A percentile compares a stretch with the other conserved stretches of the same genome.
phyloP scores from a whole-genome alignment of 2,329 filamentous ascomycete species.

The Sporothrix schenckii region DNA sequence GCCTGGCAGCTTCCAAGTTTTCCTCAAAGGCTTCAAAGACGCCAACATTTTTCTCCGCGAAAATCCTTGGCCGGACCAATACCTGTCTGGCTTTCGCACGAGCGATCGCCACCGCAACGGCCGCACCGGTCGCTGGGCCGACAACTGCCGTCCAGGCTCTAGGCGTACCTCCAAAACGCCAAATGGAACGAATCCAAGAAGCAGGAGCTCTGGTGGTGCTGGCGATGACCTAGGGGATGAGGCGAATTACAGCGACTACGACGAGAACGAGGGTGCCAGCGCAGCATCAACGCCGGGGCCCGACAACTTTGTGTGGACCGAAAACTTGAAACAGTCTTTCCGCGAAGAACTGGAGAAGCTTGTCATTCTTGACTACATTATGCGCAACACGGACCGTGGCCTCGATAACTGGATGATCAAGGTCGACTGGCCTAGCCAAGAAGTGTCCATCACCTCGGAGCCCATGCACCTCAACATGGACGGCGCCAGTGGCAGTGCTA shows the following conservation, averaged over 20 bases:
- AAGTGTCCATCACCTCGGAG: slow-evolving; percentile 84
- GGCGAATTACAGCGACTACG: slow-evolving; percentile 28
- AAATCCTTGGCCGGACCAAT: slow-evolving; percentile 95
- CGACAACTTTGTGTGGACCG: slow-evolving; percentile 80
- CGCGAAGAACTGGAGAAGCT: slow-evolving; percentile 94
- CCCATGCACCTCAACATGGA: slow-evolving; percentile 70
- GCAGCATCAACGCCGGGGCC: slow-evolving; percentile 45
- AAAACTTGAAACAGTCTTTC: slow-evolving; percentile 84
- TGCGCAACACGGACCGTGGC: slow-evolving; percentile 96
- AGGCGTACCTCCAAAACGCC: slow-evolving; percentile 44
- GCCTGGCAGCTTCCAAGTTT: slow-evolving; percentile 94
- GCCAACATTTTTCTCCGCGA: slow-evolving; percentile 94
- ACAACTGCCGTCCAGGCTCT: slow-evolving; percentile 72
- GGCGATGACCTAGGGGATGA: slow-evolving; percentile 7
- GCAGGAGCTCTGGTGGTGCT: not conserved
- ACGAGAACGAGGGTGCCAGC: slow-evolving; percentile 35
- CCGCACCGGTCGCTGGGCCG: slow-evolving; percentile 67
- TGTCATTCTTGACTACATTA: slow-evolving; percentile 97
- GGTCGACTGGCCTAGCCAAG: slow-evolving; percentile 81
- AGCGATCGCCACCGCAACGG: slow-evolving; percentile 65
- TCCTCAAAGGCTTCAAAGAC: slow-evolving; percentile 95
- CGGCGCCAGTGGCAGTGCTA: slow-evolving; percentile 41
- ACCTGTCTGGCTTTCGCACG: slow-evolving; percentile 69
- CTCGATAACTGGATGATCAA: slow-evolving; percentile 99
- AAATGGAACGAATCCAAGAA: not conserved